phyloP scores from a whole-genome alignment of 2,329 filamentous ascomycete species.

The Pseudocercospora macadamiae region DNA sequence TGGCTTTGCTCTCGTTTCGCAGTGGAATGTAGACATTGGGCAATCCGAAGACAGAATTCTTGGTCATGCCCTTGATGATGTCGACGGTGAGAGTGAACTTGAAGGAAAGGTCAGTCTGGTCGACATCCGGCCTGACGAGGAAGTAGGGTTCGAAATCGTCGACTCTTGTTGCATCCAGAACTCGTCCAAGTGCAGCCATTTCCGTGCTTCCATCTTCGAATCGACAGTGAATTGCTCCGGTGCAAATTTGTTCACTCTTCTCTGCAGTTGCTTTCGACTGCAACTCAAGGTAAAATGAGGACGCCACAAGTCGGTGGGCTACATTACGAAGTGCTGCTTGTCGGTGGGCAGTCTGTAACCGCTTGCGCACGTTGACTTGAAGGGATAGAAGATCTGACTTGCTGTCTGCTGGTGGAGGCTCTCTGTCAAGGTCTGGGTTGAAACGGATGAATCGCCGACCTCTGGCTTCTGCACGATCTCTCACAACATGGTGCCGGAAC shows the following conservation, averaged over 20 bases:
- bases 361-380: constrained; percentile 37
- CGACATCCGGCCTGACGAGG: constrained; percentile 32
- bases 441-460: constrained; percentile 40
- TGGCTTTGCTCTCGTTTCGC: constrained; percentile 35
- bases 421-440: constrained; percentile 38
- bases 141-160: constrained; percentile 42
- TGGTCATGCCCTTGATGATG: constrained; percentile 35
- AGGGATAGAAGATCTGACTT: constrained; percentile 39
- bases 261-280: constrained; percentile 37
- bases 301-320: constrained; percentile 41
- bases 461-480: constrained; percentile 29
- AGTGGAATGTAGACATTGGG: constrained; percentile 38
- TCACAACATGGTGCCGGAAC: constrained; percentile 37
- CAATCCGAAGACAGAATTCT: constrained; percentile 35
- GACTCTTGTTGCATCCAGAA: constrained; percentile 32
- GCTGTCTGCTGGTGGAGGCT: constrained; percentile 40
- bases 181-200: constrained; percentile 36
- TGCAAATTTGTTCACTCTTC: constrained; percentile 36
- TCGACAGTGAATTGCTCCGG: constrained; percentile 37
- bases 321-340: constrained; percentile 37
- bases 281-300: constrained; percentile 44
- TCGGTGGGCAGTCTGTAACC: constrained; percentile 34
- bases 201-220: constrained; percentile 40
- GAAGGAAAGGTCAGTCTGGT: constrained; percentile 27
- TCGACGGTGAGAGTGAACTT: constrained; percentile 31